These are phyloP conservation scores for Leccinum fuscescens DNA, from an alignment of 1,284 basidiomycete species.

Conservation along the genomic window DNA sequence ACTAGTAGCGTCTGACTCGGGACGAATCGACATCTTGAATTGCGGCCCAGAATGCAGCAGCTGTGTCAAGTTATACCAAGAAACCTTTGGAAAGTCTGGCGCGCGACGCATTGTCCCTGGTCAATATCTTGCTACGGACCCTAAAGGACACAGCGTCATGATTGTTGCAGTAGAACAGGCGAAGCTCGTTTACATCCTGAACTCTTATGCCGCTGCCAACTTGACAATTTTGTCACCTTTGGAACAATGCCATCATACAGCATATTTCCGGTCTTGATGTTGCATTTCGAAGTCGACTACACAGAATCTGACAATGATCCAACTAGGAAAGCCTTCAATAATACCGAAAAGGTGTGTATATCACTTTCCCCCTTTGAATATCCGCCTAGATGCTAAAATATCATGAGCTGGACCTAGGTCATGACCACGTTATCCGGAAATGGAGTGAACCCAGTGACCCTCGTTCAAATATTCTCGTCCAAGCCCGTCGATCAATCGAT, in stretches of 20 bases:
- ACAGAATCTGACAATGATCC: constrained; percentile 90
- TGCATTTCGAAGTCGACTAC: constrained; percentile 96
- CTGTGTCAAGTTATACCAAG: constrained; percentile 91
- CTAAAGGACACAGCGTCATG: constrained; percentile 93
- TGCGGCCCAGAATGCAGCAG: constrained; percentile 83
- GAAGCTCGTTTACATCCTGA: constrained; percentile 94
- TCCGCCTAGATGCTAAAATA: constrained; percentile 82
- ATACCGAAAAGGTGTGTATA: constrained; percentile 77
- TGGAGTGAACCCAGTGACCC: constrained; percentile 96
- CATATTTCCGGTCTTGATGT: constrained; percentile 92
- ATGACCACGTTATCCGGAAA: constrained; percentile 96
- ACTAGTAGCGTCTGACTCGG: constrained; percentile 86
- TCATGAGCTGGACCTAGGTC: constrained; percentile 92
- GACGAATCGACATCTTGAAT: constrained; percentile 89
- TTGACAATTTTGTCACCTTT: constrained; percentile 93
- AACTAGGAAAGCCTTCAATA: constrained; percentile 88
- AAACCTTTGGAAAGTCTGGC: constrained; percentile 94
- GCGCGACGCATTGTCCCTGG: constrained; percentile 90
- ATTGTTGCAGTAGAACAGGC: constrained; percentile 86
- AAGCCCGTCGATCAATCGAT: constrained; percentile 86
- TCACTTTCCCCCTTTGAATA: neutral
- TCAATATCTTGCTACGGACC: constrained; percentile 91
- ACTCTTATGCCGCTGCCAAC: constrained; percentile 91
- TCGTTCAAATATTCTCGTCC: constrained; percentile 89
- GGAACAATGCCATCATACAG: constrained; percentile 87